These are phyloP conservation scores for Backusella psychrophila DNA, from an alignment of 192 early-diverging fungal genomes.

Conservation along the genomic window DNA sequence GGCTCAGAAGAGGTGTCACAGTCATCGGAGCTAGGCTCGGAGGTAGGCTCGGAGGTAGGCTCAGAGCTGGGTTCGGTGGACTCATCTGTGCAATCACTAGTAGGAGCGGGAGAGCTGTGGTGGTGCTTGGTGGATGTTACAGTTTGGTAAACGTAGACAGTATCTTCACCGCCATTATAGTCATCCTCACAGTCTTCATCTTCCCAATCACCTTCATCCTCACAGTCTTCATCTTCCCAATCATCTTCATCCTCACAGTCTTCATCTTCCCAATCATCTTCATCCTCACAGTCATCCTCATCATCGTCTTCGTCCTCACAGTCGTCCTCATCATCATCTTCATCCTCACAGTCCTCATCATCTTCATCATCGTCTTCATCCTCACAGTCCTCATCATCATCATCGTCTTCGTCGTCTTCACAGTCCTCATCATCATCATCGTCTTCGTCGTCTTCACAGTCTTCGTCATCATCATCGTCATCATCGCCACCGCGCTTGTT, in stretches of 20 bases:
- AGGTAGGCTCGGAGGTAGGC: background rate
- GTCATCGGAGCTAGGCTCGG: background rate
- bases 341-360: background rate
- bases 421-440: background rate
- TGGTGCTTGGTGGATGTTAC: background rate
- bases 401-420: background rate
- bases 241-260: background rate
- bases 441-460: background rate
- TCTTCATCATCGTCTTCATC: background rate
- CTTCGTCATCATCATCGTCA: background rate
- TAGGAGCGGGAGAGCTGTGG: background rate
- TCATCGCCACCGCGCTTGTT: background rate
- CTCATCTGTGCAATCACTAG: background rate
- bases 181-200: background rate
- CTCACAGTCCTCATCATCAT: background rate
- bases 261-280: background rate
- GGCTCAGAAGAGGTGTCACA: too few species aligned
- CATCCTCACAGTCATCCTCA: background rate
- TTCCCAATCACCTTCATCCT: conserved; percentile 3
- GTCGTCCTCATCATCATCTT: background rate
- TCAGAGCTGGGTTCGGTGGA: background rate
- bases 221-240: background rate
- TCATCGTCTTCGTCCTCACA: background rate
- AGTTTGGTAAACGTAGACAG: conserved; percentile 12
- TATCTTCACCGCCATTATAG: background rate